Base-by-base conservation (phyloP, 2,329 filamentous ascomycete genomes). In the Sporothrix schenckii region DNA sequence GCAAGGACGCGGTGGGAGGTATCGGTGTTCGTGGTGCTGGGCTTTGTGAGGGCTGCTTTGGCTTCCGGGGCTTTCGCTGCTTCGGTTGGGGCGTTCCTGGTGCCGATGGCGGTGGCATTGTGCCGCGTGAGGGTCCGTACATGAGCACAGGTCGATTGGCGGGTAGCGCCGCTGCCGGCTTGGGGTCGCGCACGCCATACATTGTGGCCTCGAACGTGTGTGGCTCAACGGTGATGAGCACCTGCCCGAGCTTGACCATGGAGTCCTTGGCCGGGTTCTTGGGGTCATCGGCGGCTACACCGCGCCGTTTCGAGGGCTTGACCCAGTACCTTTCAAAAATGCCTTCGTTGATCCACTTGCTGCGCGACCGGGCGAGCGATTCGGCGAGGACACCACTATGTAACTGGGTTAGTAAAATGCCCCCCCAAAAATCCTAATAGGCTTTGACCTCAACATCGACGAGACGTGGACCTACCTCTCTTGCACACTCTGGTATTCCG, bases 311-410 rank as follows among this genome's bases (percentile, higher is more conserved):
- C 54, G 82, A 82, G 3, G 91, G 90, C 77, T 93, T 93, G 10
- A 88, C 86, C 91, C 91, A 93, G 78, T 91, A 93, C 76, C 88
- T 91, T 75, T 92, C 89, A 75, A 93, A 92, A 63, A 93, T 84
- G 41, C 90, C 89, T 74, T 91, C 88, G 76, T 83, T 86, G 30
- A 91, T 85, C 91, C 91, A 93, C 84, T 86, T 88, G 70, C 89
- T 84, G 71, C 91, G 89, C 76, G 92, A 95, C 76, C 91, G 86
- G 66, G 86, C 81, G 34, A 95, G 84, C 2, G 92, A 92, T 74
- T 93, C 90, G 75, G 87, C 84, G 71, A 94, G 83, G 24, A 94
- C 91, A 74, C 90, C 91, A 79, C 92, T 93, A 75, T 19, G 70
- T 14, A 16, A 65, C 74, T 67, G 72, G 69, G 72, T 78, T 69